These are phyloP conservation scores for Sorghum bicolor DNA, from an alignment of 176 grass and related monocot species.

Conservation along the genomic window DNA sequence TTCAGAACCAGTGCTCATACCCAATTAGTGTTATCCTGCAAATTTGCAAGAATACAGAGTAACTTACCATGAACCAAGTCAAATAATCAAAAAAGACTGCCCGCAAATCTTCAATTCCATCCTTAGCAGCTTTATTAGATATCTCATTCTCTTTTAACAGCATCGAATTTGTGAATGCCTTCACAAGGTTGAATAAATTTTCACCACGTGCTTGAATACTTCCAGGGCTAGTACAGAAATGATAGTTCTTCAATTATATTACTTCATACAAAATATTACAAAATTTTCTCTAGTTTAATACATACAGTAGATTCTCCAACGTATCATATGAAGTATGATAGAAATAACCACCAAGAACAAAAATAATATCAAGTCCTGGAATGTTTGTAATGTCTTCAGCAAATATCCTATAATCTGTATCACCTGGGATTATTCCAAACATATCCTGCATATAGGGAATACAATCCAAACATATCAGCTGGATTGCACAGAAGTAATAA, in stretches of 20 bases:
- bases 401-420: constrained; percentile 99
- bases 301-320: constrained; percentile 85
- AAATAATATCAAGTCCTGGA: constrained; percentile 98
- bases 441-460: constrained; percentile 70
- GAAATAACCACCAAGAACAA: constrained; percentile 98
- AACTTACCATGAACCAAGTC: constrained; percentile 92
- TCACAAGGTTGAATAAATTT: constrained; percentile 82
- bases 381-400: constrained; percentile 90
- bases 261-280: constrained; percentile 18
- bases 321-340: constrained; percentile 98
- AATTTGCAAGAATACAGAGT: constrained; percentile 32
- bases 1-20: background rate
- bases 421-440: constrained; percentile 97
- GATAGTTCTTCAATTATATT: constrained; percentile 11
- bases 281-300: constrained; percentile 28
- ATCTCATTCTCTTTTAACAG: constrained; percentile 49
- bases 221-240: constrained; percentile 71
- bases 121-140: constrained; percentile 36
- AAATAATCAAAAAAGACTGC: constrained; percentile 94
- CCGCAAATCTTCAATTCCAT: constrained; percentile 42
- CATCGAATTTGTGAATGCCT: constrained; percentile 83
- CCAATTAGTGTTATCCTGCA: background rate
- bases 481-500: background rate
- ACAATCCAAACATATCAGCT: constrained; percentile 13
- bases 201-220: constrained; percentile 98